Evolutionary conservation across 2,329 filamentous ascomycete genomes (phyloP).

Genomic region (Anisogramma anomala): DNA sequence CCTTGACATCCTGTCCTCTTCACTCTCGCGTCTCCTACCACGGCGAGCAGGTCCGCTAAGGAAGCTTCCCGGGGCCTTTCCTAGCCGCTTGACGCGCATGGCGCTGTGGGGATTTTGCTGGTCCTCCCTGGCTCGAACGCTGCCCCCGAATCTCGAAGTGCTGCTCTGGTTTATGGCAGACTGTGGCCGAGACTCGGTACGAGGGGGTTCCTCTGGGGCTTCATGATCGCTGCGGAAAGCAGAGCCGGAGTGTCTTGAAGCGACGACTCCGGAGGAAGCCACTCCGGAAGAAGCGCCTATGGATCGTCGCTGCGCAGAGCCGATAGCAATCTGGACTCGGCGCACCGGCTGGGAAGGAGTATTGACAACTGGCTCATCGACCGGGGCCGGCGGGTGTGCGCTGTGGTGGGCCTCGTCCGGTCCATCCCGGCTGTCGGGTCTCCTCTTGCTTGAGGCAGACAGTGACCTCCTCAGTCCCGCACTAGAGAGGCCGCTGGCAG

Average conservation of each 20-base stretch:
- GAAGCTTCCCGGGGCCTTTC: slow-evolving; percentile 64
- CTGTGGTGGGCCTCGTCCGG: slow-evolving; percentile 21
- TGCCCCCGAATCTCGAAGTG: slow-evolving; percentile 40
- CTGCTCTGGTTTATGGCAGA: slow-evolving; percentile 38
- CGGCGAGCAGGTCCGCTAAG: slow-evolving; percentile 69
- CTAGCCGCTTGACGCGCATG: slow-evolving; percentile 65
- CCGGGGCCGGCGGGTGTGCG: slow-evolving; percentile 17
- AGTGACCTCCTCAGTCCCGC: slow-evolving; percentile 38
- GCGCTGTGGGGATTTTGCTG: slow-evolving; percentile 53
- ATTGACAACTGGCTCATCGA: slow-evolving; percentile 29
- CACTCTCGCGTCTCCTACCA: slow-evolving; percentile 55
- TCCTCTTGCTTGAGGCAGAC: slow-evolving; percentile 24
- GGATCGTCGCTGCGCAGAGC: slow-evolving; percentile 32
- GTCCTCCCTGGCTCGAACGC: slow-evolving; percentile 47
- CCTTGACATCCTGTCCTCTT: slow-evolving; percentile 39
- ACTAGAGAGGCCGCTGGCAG: slow-evolving; percentile 22
- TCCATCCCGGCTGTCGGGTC: slow-evolving; percentile 20
- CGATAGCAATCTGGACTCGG: slow-evolving; percentile 43
- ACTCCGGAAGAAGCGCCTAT: slow-evolving; percentile 25
- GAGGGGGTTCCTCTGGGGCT: slow-evolving; percentile 36
- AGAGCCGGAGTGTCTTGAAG: slow-evolving; percentile 22
- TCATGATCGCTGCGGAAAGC: slow-evolving; percentile 35
- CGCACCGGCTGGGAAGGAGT: slow-evolving; percentile 41
- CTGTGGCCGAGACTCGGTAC: slow-evolving; percentile 37
- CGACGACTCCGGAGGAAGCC: slow-evolving; percentile 16